Evolutionary conservation across 2,329 filamentous ascomycete genomes (phyloP).

Genomic region (Claviceps monticola): DNA sequence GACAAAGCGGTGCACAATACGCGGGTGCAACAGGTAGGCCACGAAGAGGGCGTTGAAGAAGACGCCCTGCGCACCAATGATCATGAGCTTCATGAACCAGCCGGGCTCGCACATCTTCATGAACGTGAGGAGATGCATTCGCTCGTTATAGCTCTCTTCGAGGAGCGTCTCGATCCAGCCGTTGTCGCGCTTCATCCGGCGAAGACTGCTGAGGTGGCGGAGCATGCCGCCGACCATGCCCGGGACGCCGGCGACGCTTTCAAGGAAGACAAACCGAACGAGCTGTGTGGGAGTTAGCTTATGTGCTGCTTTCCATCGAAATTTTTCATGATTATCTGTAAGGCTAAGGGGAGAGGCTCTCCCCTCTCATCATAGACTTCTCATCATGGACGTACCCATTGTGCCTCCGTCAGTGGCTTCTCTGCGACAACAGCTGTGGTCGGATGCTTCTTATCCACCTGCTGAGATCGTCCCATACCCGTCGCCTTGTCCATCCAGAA

Average conservation of each 20-base stretch:
- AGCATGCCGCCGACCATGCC: constrained; percentile 97
- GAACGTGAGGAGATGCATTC: constrained; percentile 88
- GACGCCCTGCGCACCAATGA: constrained; percentile 83
- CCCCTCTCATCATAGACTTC: too few relatives aligned
- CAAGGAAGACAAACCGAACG: constrained; percentile 80
- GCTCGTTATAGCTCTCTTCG: constrained; percentile 82
- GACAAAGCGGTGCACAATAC: constrained; percentile 86
- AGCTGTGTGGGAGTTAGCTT: constrained; percentile 28
- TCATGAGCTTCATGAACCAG: constrained; percentile 83
- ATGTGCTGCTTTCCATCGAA: neutral
- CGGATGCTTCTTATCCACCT: constrained; percentile 43
- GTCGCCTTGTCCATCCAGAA: constrained; percentile 74
- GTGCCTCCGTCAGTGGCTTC: constrained; percentile 61
- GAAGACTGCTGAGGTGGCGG: constrained; percentile 70
- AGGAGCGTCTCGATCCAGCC: constrained; percentile 92
- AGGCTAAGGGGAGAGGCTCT: neutral
- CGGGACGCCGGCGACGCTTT: constrained; percentile 86
- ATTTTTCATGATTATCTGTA: neutral
- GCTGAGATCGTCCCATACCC: constrained; percentile 58
- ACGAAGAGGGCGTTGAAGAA: constrained; percentile 95
- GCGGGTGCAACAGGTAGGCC: constrained; percentile 72
- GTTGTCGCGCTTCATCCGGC: constrained; percentile 81
- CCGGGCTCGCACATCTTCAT: constrained; percentile 68
- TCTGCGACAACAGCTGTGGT: constrained; percentile 39
- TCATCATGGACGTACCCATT: constrained; percentile 46